Base-by-base conservation (phyloP, 2,329 filamentous ascomycete genomes). In the Colletotrichum sp. region DNA sequence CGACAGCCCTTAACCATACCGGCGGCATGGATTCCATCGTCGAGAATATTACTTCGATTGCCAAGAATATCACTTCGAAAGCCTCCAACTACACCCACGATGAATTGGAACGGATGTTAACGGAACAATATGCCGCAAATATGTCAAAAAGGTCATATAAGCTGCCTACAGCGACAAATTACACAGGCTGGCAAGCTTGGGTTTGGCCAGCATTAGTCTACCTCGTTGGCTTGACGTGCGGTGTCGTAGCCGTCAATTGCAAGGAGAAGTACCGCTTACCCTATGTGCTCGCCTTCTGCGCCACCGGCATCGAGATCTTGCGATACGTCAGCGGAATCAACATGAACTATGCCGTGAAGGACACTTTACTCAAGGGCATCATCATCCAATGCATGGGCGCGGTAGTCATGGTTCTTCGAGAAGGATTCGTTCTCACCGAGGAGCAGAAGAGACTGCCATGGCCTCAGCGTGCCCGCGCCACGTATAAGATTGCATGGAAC, bases 401-500 rank as follows among this genome's bases (percentile, higher is more conserved):
- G 8, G 69, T 67, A 18, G 69, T 75, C 16, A 75, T 75, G 72
- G 30, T 75, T 5, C 30, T 75, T 10, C 65, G 72, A 18, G 72
- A 75, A 15, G 39, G 55, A 26, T 68, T 75, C 62, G 70, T 66
- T 8, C 63, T 75, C n/a, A 75, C 72, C 8, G 69, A 72, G 15
- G 69, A 75, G 30, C 72, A 75, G 32, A 72, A 63, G 63, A 39
- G 6, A n/a, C 63, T 72, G 16, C 30, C 63, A 0, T 74, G 74
- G 74, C 18, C n/a, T 7, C 15, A 15, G 7, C 70, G 71, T 5
- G 28, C 49, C 8, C 18, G 64, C 16, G 64, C 44, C 5, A 76
- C 65, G 1, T 76, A 76, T 24, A 76, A 76, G 49, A 28, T 65
- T 15, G 26, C 60, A 59, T 76, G 70, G 70, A 76, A 76, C 26